Evolutionary conservation across 768 basidiomycete genomes (phyloP).

Genomic region (Wakefieldia striispora): DNA sequence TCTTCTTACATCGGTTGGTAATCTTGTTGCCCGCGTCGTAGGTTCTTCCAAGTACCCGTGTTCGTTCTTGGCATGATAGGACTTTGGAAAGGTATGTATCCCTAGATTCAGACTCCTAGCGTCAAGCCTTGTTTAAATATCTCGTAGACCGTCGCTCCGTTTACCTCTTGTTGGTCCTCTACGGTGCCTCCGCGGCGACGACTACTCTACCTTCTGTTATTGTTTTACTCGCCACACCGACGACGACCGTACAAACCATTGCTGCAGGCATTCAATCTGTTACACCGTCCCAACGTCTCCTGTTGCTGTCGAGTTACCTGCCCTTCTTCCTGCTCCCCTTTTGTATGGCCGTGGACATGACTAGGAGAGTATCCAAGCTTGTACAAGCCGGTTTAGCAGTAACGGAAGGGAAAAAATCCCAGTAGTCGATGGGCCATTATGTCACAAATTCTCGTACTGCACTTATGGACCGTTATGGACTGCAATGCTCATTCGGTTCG

Average conservation of each 20-base stretch:
- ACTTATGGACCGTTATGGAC: neutral
- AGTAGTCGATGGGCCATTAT: conserved; percentile 3
- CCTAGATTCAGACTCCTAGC: neutral
- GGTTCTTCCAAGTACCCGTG: conserved; percentile 72
- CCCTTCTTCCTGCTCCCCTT: conserved; percentile 75
- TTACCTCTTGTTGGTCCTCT: conserved; percentile 65
- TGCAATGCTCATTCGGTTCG: too few relatives aligned
- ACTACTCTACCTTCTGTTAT: conserved; percentile 73
- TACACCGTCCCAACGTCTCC: conserved; percentile 47
- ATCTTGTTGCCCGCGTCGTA: neutral
- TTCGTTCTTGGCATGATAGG: conserved; percentile 68
- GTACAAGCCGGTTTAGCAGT: conserved; percentile 25
- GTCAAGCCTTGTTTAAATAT: neutral
- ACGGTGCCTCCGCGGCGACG: conserved; percentile 75
- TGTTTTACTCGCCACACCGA: conserved; percentile 53
- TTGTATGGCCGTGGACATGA: conserved; percentile 74
- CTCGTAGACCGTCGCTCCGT: conserved; percentile 47
- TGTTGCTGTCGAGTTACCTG: conserved; percentile 67
- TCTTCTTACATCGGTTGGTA: neutral
- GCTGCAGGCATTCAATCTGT: conserved; percentile 38
- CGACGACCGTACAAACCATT: conserved; percentile 34
- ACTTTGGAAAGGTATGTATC: conserved; percentile 49
- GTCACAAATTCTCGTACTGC: neutral
- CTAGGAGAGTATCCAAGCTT: conserved; percentile 37
- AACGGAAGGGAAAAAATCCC: conserved; percentile 13